phyloP scores from a whole-genome alignment of 352 stramenopile genomes.

The Globisporangium rhizosaccharum region DNA sequence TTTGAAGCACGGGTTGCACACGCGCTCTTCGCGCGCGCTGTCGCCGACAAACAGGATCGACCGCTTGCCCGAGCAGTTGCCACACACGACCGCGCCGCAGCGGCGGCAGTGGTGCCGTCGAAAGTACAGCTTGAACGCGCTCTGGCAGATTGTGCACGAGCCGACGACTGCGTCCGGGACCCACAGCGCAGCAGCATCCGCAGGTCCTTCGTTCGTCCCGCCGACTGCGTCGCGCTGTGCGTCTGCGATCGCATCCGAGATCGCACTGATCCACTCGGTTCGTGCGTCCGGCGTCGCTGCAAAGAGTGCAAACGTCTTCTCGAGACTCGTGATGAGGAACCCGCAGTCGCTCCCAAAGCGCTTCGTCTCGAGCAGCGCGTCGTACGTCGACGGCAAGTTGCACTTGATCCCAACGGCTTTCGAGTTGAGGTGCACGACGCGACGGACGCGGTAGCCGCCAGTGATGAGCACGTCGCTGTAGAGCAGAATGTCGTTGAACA shows the following conservation, averaged over 20 bases:
- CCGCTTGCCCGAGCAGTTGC: conserved; percentile 60
- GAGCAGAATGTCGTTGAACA: conserved; percentile 85
- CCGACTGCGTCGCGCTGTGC: conserved; percentile 30
- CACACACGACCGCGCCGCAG: conserved; percentile 74
- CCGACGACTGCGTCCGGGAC: conserved; percentile 66
- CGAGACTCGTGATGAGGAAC: conserved; percentile 71
- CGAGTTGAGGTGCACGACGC: conserved; percentile 65
- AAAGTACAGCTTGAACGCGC: conserved; percentile 72
- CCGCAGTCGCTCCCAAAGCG: conserved; percentile 47
- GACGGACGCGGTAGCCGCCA: conserved; percentile 63
- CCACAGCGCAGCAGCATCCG: conserved; percentile 68
- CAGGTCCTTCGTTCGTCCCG: conserved; percentile 27
- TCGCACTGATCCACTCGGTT: conserved; percentile 53
- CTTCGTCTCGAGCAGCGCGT: conserved; percentile 40
- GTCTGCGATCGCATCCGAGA: conserved; percentile 44
- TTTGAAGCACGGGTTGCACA: conserved; percentile 66
- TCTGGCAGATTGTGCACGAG: conserved; percentile 61
- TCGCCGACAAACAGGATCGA: conserved; percentile 73
- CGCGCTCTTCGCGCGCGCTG: conserved; percentile 50
- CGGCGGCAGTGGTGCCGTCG: conserved; percentile 75
- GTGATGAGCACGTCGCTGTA: conserved; percentile 77
- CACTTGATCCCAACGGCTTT: conserved; percentile 66
- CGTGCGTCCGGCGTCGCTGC: conserved; percentile 37
- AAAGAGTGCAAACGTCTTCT: conserved; percentile 84
- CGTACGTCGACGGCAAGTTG: conserved; percentile 44